Percentiles rank a stretch among this genome's conserved stretches.
phyloP scores from a whole-genome alignment of 2,329 filamentous ascomycete genomes.

The Venturia oleaginea region DNA sequence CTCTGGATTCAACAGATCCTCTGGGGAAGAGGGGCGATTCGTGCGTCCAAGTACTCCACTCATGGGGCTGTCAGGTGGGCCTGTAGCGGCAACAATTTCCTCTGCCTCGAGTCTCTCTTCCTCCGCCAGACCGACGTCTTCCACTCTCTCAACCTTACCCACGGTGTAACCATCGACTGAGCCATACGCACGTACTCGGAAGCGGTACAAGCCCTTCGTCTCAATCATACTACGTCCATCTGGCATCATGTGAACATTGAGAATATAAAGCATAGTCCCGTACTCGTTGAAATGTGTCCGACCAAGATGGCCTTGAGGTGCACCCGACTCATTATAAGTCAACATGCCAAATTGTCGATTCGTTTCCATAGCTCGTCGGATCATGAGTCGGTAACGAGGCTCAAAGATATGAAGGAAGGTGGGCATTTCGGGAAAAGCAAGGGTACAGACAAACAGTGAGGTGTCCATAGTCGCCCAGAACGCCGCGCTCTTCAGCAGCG shows the following conservation, averaged over 20 bases:
- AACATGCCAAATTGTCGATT: constrained; percentile 80
- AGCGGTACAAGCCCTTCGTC: constrained; percentile 66
- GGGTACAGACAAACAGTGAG: constrained; percentile 71
- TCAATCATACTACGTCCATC: constrained; percentile 79
- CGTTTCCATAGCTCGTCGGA: constrained; percentile 64
- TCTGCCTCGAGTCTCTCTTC: constrained; percentile 68
- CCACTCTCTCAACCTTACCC: constrained; percentile 64
- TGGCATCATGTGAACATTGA: constrained; percentile 61
- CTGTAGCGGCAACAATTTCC: constrained; percentile 42
- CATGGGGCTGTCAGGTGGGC: constrained; percentile 16
- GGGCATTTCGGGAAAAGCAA: constrained; percentile 71
- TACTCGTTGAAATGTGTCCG: constrained; percentile 57
- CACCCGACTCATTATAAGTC: constrained; percentile 45
- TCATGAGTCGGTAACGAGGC: constrained; percentile 84
- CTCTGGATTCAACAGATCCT: constrained; percentile 21
- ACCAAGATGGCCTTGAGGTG: constrained; percentile 45
- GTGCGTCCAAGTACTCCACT: constrained; percentile 1
- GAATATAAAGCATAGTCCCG: constrained; percentile 69
- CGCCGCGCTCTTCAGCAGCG: constrained; percentile 48
- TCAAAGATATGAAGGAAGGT: constrained; percentile 90
- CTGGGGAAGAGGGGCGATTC: constrained; percentile 18
- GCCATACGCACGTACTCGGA: constrained; percentile 57
- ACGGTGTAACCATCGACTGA: constrained; percentile 69
- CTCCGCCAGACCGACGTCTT: constrained; percentile 72
- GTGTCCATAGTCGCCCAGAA: constrained; percentile 50